Evolutionary conservation across 2,329 filamentous ascomycete genomes (phyloP), one percentile per base, ranked within the genome.

Genomic region (Aphanocladium album): DNA sequence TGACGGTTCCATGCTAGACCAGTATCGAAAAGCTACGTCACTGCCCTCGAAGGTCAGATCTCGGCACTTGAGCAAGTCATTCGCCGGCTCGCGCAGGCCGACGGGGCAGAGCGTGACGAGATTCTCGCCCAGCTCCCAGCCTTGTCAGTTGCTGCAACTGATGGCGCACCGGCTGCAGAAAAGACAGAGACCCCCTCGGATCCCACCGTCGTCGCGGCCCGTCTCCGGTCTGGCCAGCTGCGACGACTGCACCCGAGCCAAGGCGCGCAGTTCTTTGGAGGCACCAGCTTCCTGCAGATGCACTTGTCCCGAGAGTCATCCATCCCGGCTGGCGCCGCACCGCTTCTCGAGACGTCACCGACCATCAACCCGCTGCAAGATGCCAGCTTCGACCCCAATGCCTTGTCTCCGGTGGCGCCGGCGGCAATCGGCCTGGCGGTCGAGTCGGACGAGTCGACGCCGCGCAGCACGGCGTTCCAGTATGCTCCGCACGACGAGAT

Each of bases 31-130:
- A 74, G 73, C 51, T 78, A 80, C 51, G 77, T 80, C 3, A 75
- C 78, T 58, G 79, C 79, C 37, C 70, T 81, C 3, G 78, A 81
- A 66, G 74, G 72, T 2, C 76, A 79, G 63, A 73, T 81, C 11
- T 74, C 75, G 2, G 77, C 77, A 19, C 70, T 81, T 1, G 76
- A 80, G 62, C 66, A 73, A 6, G 73, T 80, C 41, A 77, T 81
- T 27, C 74, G 73, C 35, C 78, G 76, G 56, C 71, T 81, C 21
- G 73, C 74, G 35, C 70, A 72, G 23, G 76, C 77, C 21, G 71
- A 78, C 64, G 67, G 70, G 39, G 62, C 67, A 7, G 71, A 75
- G 59, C 70, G 77, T 49, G 74, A 78, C 35, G 71, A 75, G 57
- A 76, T 81, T 63, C 72, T 81, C 16, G 70, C 73, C 16, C 70